phyloP scores from a whole-genome alignment of 768 basidiomycete species.

The Symmetrospora coprosmae region DNA sequence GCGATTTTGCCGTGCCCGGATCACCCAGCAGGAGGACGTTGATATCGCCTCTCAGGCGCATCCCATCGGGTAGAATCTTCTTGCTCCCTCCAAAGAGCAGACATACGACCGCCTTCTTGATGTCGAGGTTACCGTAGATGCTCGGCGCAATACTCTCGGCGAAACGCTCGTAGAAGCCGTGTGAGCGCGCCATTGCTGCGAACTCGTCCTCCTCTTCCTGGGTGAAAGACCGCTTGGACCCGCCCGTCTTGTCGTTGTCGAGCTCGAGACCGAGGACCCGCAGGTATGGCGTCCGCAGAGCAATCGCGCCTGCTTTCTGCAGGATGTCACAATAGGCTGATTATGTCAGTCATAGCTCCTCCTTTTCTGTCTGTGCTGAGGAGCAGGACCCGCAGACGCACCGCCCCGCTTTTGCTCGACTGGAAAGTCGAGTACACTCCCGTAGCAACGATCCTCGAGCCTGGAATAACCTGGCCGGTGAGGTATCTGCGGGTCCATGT shows the following conservation, averaged over 20 bases:
- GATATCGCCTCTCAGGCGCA: slow-evolving; percentile 92
- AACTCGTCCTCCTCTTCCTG: slow-evolving; percentile 98
- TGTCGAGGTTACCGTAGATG: slow-evolving; percentile 91
- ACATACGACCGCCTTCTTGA: slow-evolving; percentile 93
- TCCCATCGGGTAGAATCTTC: slow-evolving; percentile 90
- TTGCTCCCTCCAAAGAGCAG: slow-evolving; percentile 94
- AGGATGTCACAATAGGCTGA: neutral
- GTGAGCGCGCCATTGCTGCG: slow-evolving; percentile 59
- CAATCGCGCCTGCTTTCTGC: slow-evolving; percentile 54
- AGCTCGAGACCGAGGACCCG: slow-evolving; percentile 83
- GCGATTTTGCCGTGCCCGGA: slow-evolving; percentile 96
- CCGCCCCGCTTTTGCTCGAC: slow-evolving; percentile 58
- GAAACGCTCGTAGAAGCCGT: slow-evolving; percentile 79
- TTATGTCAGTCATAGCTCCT: neutral
- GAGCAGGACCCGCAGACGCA: slow-evolving; percentile 31
- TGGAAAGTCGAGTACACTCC: slow-evolving; percentile 96
- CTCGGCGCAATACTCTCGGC: slow-evolving; percentile 87
- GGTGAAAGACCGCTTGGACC: slow-evolving; percentile 51
- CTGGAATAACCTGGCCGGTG: slow-evolving; percentile 85
- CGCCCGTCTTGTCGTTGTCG: slow-evolving; percentile 64
- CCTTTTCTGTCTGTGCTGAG: neutral
- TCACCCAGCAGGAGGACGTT: slow-evolving; percentile 93
- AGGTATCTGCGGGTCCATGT: slow-evolving; percentile 51
- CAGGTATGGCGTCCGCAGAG: slow-evolving; percentile 84
- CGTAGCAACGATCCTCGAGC: slow-evolving; percentile 84